phyloP scores from a whole-genome alignment of 2,329 filamentous ascomycete genomes.

The Emergomyces pasteurianus region DNA sequence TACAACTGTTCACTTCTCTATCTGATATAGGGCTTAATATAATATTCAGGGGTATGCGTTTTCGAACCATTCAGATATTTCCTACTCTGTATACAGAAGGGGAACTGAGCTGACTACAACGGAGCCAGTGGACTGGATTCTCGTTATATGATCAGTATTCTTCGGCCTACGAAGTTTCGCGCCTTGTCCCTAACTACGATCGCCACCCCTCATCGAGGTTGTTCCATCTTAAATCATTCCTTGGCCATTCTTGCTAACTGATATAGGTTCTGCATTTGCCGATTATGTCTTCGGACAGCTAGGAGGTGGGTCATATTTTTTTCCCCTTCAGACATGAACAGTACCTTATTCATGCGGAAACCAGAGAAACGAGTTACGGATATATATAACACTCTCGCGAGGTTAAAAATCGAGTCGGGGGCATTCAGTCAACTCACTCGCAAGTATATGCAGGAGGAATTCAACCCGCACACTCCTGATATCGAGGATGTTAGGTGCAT shows the following conservation, averaged over 20 bases:
- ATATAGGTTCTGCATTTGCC: slow-evolving; percentile 45
- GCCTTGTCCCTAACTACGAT: slow-evolving; percentile 58
- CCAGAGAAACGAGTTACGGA: slow-evolving; percentile 39
- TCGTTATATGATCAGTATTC: slow-evolving; percentile 50
- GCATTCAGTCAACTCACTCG: slow-evolving; percentile 51
- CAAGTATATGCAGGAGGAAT: slow-evolving; percentile 45
- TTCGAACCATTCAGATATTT: not conserved
- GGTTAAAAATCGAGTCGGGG: slow-evolving; percentile 45
- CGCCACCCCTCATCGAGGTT: slow-evolving; percentile 48
- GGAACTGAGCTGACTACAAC: not conserved
- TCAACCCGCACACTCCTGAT: slow-evolving; percentile 49
- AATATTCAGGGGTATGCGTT: slow-evolving; percentile 1
- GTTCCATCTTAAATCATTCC: not conserved
- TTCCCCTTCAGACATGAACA: not conserved
- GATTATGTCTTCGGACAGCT: slow-evolving; percentile 50
- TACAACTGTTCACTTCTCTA: not conserved
- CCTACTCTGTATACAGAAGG: not conserved
- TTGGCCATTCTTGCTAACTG: not conserved
- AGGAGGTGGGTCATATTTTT: slow-evolving; percentile 31
- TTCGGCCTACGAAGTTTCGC: slow-evolving; percentile 55
- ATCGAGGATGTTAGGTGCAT: slow-evolving; percentile 38
- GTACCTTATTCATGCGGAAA: not conserved
- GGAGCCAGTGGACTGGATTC: slow-evolving; percentile 46
- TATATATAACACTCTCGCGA: slow-evolving; percentile 44
- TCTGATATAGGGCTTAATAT: not conserved